Evolutionary conservation across 2,329 filamentous ascomycete genomes (phyloP), one percentile per base, ranked within the genome.

Genomic region (Monilinia fructigena): DNA sequence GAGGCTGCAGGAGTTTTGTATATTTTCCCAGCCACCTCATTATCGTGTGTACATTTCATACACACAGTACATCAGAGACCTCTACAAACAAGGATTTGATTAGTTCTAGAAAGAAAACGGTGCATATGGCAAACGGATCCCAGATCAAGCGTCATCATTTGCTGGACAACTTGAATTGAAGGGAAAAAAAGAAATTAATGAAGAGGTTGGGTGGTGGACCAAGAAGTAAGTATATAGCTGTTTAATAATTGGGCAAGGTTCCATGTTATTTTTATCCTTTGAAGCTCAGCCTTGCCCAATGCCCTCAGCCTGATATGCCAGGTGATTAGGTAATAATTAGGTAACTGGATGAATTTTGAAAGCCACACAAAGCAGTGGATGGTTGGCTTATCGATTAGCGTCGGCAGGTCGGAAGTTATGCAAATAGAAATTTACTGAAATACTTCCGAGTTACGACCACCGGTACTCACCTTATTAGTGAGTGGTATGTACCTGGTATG

Each of bases 21-120:
- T 45, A n/a, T 61, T 53, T 23, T 55, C 48, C 63, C 63, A 66
- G 63, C 63, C 63, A 66, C 55, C 63, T 45, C 55, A 66, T 53
- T 38, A 50, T 35, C 52, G 55, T 35, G 31, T 35, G 31, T 8
- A 35, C 31, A 35, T 35, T 35, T 35, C 31, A 35, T 35, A 35
- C 31, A 35, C 31, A 8, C 5, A 35, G 5, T 35, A 31, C 31
- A 35, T 8, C 31, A 35, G 31, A 11, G 38, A 40, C 38, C 38
- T 16, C 42, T 40, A 45, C 18, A 26, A 59, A 26, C 47, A 59
- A 23, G 23, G 28, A 52, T 58, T 23, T n/a, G 31, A 61, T 66
- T 54, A 66, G 35, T 61, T 53, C 20, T 54, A 42, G 40, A 50
- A 55, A 18, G 14, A 28, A 52, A 40, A 23, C 42, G 26, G 63